Evolutionary conservation across 345 rosid genomes (phyloP).

Genomic region (Eucalyptus globulus): DNA sequence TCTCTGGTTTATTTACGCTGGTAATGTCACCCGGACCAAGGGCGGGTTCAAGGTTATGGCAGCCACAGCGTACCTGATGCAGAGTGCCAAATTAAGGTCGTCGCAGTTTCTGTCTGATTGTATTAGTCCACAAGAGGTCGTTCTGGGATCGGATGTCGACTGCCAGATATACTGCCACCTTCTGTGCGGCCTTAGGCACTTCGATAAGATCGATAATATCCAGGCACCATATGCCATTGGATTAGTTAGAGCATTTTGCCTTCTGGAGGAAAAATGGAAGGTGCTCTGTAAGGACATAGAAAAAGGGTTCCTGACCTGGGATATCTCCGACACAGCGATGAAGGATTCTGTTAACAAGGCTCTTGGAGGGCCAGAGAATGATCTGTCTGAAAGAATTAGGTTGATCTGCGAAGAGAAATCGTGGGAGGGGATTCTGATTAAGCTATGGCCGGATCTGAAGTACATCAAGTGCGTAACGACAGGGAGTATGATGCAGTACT

Average conservation of each 20-base stretch:
- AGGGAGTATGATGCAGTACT: slow-evolving; percentile 41
- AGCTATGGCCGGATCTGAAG: slow-evolving; percentile 31
- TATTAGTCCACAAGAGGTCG: slow-evolving; percentile 21
- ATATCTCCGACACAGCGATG: slow-evolving; percentile 16
- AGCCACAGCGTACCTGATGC: slow-evolving; percentile 26
- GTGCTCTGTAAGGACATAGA: slow-evolving; percentile 31
- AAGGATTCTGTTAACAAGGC: slow-evolving; percentile 17
- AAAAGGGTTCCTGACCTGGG: slow-evolving; percentile 14
- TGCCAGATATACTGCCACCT: slow-evolving; percentile 40
- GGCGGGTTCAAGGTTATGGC: slow-evolving; percentile 38
- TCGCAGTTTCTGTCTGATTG: background rate
- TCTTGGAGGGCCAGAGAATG: slow-evolving; percentile 30
- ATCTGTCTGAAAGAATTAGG: slow-evolving; percentile 15
- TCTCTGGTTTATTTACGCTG: slow-evolving; percentile 20
- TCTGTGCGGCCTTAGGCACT: slow-evolving; percentile 30
- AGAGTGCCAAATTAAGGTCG: background rate
- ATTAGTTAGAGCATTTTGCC: slow-evolving; percentile 6
- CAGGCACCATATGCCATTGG: slow-evolving; percentile 22
- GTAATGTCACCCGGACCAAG: slow-evolving; percentile 12
- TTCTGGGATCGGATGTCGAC: slow-evolving; percentile 19
- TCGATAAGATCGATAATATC: slow-evolving; percentile 17
- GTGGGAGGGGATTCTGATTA: slow-evolving; percentile 30
- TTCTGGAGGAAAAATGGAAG: slow-evolving; percentile 31
- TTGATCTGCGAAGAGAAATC: slow-evolving; percentile 9
- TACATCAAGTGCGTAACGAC: slow-evolving; percentile 29